Conservation (phyloP, 495 filamentous ascomycete genomes). For the Tuber magnatum region DNA sequence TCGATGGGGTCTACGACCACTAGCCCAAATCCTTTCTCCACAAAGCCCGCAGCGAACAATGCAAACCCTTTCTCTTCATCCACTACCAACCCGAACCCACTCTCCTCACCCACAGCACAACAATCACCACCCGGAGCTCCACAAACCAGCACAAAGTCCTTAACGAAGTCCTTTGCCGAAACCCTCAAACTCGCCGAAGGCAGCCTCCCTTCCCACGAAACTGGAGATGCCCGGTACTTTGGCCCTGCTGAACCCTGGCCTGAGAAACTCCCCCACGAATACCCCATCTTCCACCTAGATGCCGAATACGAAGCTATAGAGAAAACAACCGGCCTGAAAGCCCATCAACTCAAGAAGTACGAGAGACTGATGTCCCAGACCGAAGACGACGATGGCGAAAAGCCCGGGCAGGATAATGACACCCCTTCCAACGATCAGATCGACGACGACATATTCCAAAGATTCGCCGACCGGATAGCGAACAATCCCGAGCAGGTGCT, state of each 20-base stretch:
- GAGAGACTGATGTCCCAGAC: neutral
- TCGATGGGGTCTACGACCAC: conserved; percentile 24
- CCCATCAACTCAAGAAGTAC: neutral
- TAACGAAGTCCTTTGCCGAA: conserved; percentile 47
- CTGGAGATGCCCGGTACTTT: conserved; percentile 41
- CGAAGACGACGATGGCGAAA: neutral
- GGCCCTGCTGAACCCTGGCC: conserved; percentile 66
- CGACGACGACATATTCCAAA: conserved; percentile 59
- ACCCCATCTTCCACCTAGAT: conserved; percentile 74
- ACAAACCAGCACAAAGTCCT: conserved; percentile 16
- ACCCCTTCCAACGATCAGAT: neutral
- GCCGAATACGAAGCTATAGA: conserved; percentile 87
- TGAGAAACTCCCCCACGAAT: conserved; percentile 58
- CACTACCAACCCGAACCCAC: conserved; percentile 50
- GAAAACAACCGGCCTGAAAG: conserved; percentile 7
- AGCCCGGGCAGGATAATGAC: neutral
- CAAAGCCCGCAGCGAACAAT: conserved; percentile 3
- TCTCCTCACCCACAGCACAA: conserved; percentile 46
- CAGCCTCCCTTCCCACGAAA: conserved; percentile 44
- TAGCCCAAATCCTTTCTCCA: conserved; percentile 47
- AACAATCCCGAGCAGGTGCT: conserved; percentile 94
- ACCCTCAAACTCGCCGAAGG: conserved; percentile 48
- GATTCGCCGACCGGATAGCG: conserved; percentile 74
- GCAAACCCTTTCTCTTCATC: conserved; percentile 31
- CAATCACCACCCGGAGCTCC: conserved; percentile 42